Conservation (phyloP, 2,329 filamentous ascomycete genomes). For the Rhexocercosporidium sp. region DNA sequence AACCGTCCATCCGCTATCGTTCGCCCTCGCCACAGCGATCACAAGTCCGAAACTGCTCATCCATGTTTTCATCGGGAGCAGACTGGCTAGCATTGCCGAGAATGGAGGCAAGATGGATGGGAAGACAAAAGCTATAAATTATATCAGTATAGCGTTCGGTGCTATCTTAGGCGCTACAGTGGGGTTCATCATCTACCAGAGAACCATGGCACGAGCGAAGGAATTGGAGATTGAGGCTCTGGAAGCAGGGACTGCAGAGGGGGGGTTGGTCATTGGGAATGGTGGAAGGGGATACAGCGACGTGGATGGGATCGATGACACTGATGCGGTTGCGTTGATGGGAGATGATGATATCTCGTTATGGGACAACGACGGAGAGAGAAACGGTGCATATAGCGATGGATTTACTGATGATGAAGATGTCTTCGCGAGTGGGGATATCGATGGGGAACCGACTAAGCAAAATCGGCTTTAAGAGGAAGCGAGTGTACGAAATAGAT, state of each 20-base stretch:
- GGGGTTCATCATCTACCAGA: slow-evolving; percentile 83
- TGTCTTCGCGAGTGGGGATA: slow-evolving; percentile 35
- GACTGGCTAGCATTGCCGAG: slow-evolving; percentile 83
- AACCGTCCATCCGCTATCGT: slow-evolving; percentile 77
- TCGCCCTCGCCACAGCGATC: slow-evolving; percentile 81
- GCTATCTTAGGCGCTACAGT: slow-evolving; percentile 74
- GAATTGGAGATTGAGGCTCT: slow-evolving; percentile 52
- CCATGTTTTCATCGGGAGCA: slow-evolving; percentile 88
- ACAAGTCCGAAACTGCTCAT: slow-evolving; percentile 87
- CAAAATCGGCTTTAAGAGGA: background rate
- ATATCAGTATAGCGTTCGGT: slow-evolving; percentile 77
- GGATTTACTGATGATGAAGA: slow-evolving; percentile 40
- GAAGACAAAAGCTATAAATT: slow-evolving; percentile 81
- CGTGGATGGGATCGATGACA: slow-evolving; percentile 20
- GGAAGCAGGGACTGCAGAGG: slow-evolving; percentile 32
- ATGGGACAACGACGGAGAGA: slow-evolving; percentile 38
- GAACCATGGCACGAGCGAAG: slow-evolving; percentile 66
- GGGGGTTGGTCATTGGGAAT: slow-evolving; percentile 6
- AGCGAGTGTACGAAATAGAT: background rate
- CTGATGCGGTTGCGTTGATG: slow-evolving; percentile 39
- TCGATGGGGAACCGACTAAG: slow-evolving; percentile 20
- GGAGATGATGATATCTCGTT: slow-evolving; percentile 42
- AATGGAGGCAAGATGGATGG: slow-evolving; percentile 81
- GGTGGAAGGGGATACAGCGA: slow-evolving; percentile 34
- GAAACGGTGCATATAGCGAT: slow-evolving; percentile 36